Evolutionary conservation across 202 grass and related monocot genomes (phyloP).

Genomic region (Elaeis oleifera): DNA sequence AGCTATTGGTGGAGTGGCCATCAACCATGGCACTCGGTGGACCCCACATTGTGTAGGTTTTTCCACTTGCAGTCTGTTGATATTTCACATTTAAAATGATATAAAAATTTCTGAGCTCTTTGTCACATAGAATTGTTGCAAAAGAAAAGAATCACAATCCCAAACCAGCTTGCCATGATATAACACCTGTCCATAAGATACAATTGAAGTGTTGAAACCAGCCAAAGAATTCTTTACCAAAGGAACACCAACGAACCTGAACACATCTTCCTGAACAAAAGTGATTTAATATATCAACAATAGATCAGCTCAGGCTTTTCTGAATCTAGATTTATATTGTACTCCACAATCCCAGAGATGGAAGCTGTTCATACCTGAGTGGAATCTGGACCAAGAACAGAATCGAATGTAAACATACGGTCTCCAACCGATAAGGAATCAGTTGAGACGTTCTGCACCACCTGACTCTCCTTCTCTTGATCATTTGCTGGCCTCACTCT

Average conservation of each 20-base stretch:
- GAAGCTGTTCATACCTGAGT: slow-evolving; percentile 41
- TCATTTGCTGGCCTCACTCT: slow-evolving; percentile 51
- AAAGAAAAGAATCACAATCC: not conserved
- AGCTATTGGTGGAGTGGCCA: slow-evolving; percentile 26
- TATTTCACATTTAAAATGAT: too few relatives aligned
- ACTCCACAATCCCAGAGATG: not conserved
- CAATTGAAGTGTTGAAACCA: slow-evolving; percentile 79
- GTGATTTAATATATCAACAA: not conserved
- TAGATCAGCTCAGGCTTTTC: not conserved
- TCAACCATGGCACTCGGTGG: slow-evolving; percentile 74
- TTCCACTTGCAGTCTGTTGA: slow-evolving; percentile 68
- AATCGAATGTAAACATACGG: slow-evolving; percentile 45
- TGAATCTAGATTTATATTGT: too few relatives aligned
- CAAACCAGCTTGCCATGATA: too few relatives aligned
- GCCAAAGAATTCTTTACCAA: slow-evolving; percentile 62
- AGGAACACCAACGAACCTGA: slow-evolving; percentile 53
- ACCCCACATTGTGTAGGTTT: slow-evolving; percentile 95
- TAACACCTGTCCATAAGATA: slow-evolving; percentile 83
- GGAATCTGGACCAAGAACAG: slow-evolving; percentile 60
- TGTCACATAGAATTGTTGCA: not conserved
- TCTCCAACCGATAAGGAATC: slow-evolving; percentile 52
- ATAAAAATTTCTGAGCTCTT: not conserved
- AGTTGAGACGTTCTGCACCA: slow-evolving; percentile 41
- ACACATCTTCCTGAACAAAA: slow-evolving; percentile 61
- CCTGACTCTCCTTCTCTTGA: slow-evolving; percentile 30